Evolutionary conservation across 352 stramenopile genomes (phyloP), one percentile per base, ranked within the genome.

Genomic region (Phytophthora tentaculata): DNA sequence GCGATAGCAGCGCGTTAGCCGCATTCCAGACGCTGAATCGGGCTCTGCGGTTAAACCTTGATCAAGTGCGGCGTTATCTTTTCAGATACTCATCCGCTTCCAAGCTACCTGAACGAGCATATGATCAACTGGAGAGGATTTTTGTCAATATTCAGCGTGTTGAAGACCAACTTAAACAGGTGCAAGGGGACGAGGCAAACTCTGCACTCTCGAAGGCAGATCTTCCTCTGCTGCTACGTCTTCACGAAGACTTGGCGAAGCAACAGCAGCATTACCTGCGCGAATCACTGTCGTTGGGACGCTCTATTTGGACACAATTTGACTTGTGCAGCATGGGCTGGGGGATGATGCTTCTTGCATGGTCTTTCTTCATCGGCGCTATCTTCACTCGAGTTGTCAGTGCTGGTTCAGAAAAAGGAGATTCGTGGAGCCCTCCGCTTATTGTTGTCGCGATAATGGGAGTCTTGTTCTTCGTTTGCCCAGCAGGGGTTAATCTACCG

Each of bases 231-330:
- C 58, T 77, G 26, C 39, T 83, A 43, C 71, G 79, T 22, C 62
- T 80, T 14, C 66, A 81, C 28, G 57, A 80, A 45, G 67, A 79
- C 19, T 67, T 90, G 8, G 68, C 58, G 0, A 69, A 52, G 5
- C 61, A 68, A 5, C 83, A 90, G 24, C 80, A 88, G n/a, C 45
- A 47, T 1, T 95, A 92, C 23, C 67, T 96, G 12, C 74, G 77
- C 17, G 83, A 95, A 69, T 83, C 84, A 0, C 44, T 94, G 19
- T 75, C 76, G 3, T 65, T 92, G 3, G 84, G 85, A 8, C 84
- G 89, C 10, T 89, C 86, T 14, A 88, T 95, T 56, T 96, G 89
- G 88, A 96, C 89, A 37, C 89, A 96, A 32, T 96, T 96, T 50
- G 88, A 96, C 56, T 63, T 95, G n/a, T 75, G 69, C 56, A 80